Conservation (phyloP, 1,284 basidiomycete genomes). For the Chondrostereum purpureum region DNA sequence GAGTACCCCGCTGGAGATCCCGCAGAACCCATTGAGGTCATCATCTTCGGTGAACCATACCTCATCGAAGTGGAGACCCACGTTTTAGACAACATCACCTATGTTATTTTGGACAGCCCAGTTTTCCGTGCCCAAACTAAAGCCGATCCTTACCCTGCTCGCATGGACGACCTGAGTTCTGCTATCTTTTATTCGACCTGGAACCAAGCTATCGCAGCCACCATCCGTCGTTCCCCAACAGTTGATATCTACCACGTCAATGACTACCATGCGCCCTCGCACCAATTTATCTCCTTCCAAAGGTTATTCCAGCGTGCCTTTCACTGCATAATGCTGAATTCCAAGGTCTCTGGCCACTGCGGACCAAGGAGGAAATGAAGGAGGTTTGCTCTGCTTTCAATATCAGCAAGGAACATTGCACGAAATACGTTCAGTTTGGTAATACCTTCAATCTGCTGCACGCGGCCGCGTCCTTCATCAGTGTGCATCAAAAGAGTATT, state of each 20-base stretch:
- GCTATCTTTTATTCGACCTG: conserved; percentile 96
- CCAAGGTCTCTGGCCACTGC: conserved; percentile 90
- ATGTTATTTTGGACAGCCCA: conserved; percentile 85
- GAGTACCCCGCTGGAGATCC: conserved; percentile 89
- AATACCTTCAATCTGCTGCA: conserved; percentile 94
- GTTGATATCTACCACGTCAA: conserved; percentile 88
- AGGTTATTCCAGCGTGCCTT: conserved; percentile 81
- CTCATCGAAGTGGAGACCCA: conserved; percentile 93
- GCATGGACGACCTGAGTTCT: conserved; percentile 92
- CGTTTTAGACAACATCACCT: conserved; percentile 88
- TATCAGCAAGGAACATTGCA: conserved; percentile 90
- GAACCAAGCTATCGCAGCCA: conserved; percentile 92
- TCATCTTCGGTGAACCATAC: conserved; percentile 92
- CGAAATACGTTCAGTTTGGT: conserved; percentile 93
- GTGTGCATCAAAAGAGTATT: conserved; percentile 83
- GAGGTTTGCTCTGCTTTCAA: conserved; percentile 96
- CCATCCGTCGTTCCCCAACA: conserved; percentile 75
- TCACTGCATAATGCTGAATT: conserved; percentile 96
- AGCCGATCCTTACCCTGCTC: conserved; percentile 87
- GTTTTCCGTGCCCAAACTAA: conserved; percentile 95
- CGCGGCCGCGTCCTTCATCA: conserved; percentile 87
- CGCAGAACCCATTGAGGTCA: conserved; percentile 87
- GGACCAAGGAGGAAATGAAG: conserved; percentile 96
- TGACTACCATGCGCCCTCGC: conserved; percentile 89
- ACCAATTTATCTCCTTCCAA: conserved; percentile 84